Base-by-base conservation (phyloP, 2,329 filamentous ascomycete species). In the Metarhizium brunneum region DNA sequence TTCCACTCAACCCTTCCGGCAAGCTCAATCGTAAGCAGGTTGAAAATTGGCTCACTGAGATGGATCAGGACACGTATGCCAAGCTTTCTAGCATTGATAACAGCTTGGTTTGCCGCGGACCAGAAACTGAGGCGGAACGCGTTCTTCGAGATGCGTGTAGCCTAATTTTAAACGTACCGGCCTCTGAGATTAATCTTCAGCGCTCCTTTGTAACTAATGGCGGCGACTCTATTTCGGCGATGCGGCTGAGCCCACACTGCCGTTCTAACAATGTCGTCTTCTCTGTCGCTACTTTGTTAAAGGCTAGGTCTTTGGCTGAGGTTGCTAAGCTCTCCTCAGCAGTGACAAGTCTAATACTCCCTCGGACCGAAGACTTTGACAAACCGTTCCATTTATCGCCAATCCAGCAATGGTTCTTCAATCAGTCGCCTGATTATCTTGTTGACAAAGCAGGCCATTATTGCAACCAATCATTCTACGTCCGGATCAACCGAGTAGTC, bases 221-320 rank as follows among this genome's bases (percentile, higher is more conserved):
- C 2, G 75, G 75, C 2, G 74, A 77, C 51, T 76, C 74, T 14
- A 75, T 77, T 36, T 63, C 64, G 2, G 73, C 74, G 2, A 77
- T 77, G 64, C 66, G 69, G 10, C 63, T 75, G 13, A 66, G 68
- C 5, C 73, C 78, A 13, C 63, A 66, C 3, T 71, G 68, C 42
- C 66, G 68, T 8, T 63, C 65, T 6, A 62, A 64, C 2, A 64
- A 63, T 1, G 56, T 73, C 2, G 53, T 57, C 32, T 57, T 72
- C 10, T 65, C 67, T 0, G 68, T 73, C 35, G 47, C 53, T 11
- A 50, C 38, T 11, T 43, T 54, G 20, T 47, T 54, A 2, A 50
- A 36, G 53, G 47, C 47, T 4, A 54, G 32, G 14, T 50, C 53
- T 3, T 36, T 54, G 42, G 47, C 53, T 7, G 53, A 54, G 7